Percentiles rank a stretch among this genome's conserved stretches.
phyloP scores from a whole-genome alignment of 2,329 filamentous ascomycete genomes.

The Aspergillus versicolor region DNA sequence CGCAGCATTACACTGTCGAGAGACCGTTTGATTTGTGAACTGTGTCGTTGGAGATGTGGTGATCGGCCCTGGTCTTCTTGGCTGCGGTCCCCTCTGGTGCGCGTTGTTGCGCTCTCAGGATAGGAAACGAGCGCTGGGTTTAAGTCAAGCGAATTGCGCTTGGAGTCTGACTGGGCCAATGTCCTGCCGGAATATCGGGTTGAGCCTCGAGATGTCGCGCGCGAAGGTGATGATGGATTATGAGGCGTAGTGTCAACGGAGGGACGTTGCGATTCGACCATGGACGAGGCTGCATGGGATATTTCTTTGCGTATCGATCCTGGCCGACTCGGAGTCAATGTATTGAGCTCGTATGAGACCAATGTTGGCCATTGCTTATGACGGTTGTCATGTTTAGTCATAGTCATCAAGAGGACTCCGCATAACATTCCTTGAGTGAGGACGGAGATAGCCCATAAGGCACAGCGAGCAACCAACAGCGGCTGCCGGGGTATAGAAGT shows the following conservation, averaged over 20 bases:
- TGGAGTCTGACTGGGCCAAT: conserved; percentile 25
- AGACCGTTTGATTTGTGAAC: conserved; percentile 22
- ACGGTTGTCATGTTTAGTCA: conserved; percentile 10
- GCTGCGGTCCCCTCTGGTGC: conserved; percentile 2
- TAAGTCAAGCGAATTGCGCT: conserved; percentile 24
- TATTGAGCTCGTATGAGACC: conserved; percentile 26
- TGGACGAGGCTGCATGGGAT: conserved; percentile 12
- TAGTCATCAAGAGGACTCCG: conserved; percentile 26
- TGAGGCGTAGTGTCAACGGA: conserved; percentile 13
- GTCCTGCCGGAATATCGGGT: conserved; percentile 34
- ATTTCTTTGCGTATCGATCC: conserved; percentile 8
- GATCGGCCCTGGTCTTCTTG: conserved; percentile 4
- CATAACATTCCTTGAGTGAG: conserved; percentile 32
- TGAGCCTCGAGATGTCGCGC: conserved; percentile 27
- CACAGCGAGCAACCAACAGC: conserved; percentile 37
- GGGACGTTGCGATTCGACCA: conserved; percentile 12
- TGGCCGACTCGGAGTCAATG: conserved; percentile 14
- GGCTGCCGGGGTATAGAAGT: conserved; percentile 6
- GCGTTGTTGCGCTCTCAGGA: conserved; percentile 9
- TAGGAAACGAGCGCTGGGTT: conserved; percentile 15
- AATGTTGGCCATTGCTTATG: conserved; percentile 23
- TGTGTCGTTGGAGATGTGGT: conserved; percentile 15
- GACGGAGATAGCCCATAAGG: conserved; percentile 35
- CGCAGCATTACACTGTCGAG: conserved; percentile 26
- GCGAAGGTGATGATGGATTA: conserved; percentile 24